A percentile compares a stretch with the other conserved stretches of the same genome.
Evolutionary conservation across 148 eudicot genomes (phyloP).

Genomic region (Vaccinium darrowii): DNA sequence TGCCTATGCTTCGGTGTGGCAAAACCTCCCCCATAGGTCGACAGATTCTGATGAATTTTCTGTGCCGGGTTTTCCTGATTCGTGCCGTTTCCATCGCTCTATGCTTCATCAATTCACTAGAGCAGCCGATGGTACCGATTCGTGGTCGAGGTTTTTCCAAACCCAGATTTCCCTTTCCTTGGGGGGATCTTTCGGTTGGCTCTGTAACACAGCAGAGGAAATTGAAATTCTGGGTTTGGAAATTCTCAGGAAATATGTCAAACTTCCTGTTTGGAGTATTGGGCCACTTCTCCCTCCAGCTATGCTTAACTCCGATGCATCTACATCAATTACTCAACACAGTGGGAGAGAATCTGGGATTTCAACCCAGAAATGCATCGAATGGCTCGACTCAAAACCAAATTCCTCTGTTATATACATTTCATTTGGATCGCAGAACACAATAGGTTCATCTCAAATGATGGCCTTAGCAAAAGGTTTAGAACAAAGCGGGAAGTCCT

Average conservation of each 20-base stretch:
- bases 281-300: constrained; percentile 54
- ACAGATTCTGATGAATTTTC: constrained; percentile 40
- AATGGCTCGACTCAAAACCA: constrained; percentile 44
- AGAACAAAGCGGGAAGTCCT: constrained; percentile 49
- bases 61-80: constrained; percentile 64
- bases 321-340: neutral
- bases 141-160: constrained; percentile 62
- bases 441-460: constrained; percentile 61
- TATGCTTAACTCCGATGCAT: constrained; percentile 10
- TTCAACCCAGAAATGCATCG: constrained; percentile 32
- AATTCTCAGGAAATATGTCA: constrained; percentile 33
- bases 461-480: constrained; percentile 72
- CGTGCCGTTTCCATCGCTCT: constrained; percentile 34
- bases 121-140: constrained; percentile 58
- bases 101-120: constrained; percentile 49
- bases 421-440: constrained; percentile 85
- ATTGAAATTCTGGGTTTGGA: constrained; percentile 63
- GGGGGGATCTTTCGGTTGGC: constrained; percentile 43
- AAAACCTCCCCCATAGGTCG: constrained; percentile 51
- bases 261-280: constrained; percentile 57
- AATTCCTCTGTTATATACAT: constrained; percentile 54
- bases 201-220: constrained; percentile 64
- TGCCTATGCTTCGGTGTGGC: constrained; percentile 60
- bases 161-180: constrained; percentile 38
- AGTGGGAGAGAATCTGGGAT: constrained; percentile 32